Evolutionary conservation across 2,329 filamentous ascomycete genomes (phyloP).

Genomic region (Fragosphaeria purpurea): DNA sequence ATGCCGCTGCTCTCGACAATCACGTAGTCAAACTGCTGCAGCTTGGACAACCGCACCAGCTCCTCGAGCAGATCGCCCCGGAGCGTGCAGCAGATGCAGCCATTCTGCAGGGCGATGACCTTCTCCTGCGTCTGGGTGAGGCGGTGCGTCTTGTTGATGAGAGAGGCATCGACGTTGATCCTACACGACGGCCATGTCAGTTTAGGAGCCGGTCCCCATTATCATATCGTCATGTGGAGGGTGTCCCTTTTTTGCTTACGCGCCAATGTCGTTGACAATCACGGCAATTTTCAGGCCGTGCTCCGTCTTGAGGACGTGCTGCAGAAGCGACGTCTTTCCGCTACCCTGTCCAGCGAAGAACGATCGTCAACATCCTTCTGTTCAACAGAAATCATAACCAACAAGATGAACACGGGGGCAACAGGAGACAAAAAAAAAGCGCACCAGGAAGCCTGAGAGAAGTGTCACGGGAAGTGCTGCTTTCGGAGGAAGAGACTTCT

Average conservation of each 20-base stretch:
- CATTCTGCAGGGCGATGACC: constrained; percentile 59
- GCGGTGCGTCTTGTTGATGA: constrained; percentile 46
- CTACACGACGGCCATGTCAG: constrained; percentile 20
- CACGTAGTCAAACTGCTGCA: constrained; percentile 58
- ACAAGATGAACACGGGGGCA: no score
- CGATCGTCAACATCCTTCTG: no score
- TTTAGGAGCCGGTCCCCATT: no score
- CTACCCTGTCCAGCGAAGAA: constrained; percentile 31
- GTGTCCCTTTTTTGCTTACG: constrained; percentile 25
- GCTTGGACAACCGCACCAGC: constrained; percentile 52
- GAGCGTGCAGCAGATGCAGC: constrained; percentile 68
- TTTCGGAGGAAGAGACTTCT: no score
- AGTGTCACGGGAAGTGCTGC: no score
- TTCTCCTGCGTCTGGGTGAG: constrained; percentile 52
- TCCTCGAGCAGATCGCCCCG: constrained; percentile 63
- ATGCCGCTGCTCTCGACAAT: constrained; percentile 64
- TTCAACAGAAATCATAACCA: no score
- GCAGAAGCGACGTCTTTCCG: constrained; percentile 61
- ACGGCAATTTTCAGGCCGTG: constrained; percentile 61
- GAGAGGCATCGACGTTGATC: constrained; percentile 55
- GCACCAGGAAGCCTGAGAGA: no score
- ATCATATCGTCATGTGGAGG: no score
- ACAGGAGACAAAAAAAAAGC: no score
- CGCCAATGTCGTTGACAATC: constrained; percentile 64
- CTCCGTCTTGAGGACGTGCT: constrained; percentile 56